Evolutionary conservation across 345 rosid genomes (phyloP).

Genomic region (Populus ilicifolia): DNA sequence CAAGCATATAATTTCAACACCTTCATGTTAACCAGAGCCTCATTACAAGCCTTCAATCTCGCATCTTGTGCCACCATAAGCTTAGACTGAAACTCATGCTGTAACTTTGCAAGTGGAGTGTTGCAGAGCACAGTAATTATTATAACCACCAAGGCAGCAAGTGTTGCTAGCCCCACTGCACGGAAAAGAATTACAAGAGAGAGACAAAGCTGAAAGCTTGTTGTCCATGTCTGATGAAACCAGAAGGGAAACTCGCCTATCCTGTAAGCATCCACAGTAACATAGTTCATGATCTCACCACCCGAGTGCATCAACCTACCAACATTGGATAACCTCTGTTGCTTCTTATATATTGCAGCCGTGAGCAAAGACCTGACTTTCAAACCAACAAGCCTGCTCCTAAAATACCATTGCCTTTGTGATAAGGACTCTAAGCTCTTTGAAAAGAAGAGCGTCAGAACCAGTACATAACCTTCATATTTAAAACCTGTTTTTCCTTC

Average conservation of each 20-base stretch:
- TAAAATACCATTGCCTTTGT: slow-evolving; percentile 89
- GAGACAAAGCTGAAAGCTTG: slow-evolving; percentile 74
- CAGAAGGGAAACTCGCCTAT: slow-evolving; percentile 93
- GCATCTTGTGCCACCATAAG: slow-evolving; percentile 84
- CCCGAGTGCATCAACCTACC: slow-evolving; percentile 76
- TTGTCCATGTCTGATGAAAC: slow-evolving; percentile 95
- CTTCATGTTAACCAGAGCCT: slow-evolving; percentile 89
- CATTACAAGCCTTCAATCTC: slow-evolving; percentile 69
- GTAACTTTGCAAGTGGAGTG: slow-evolving; percentile 89
- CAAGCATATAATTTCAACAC: slow-evolving; percentile 89
- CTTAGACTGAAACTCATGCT: slow-evolving; percentile 68
- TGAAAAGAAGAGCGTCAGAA: slow-evolving; percentile 50
- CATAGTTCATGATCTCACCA: slow-evolving; percentile 88
- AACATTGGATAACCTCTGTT: slow-evolving; percentile 67
- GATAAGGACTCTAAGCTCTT: slow-evolving; percentile 76
- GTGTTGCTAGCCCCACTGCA: slow-evolving; percentile 80
- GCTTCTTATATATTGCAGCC: slow-evolving; percentile 81
- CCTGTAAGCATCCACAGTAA: slow-evolving; percentile 86
- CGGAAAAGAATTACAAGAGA: slow-evolving; percentile 69
- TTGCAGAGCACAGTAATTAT: slow-evolving; percentile 73
- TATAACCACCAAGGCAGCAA: slow-evolving; percentile 74
- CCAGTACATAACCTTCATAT: slow-evolving; percentile 72
- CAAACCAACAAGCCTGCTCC: slow-evolving; percentile 74
- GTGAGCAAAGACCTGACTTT: slow-evolving; percentile 73
- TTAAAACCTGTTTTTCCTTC: slow-evolving; percentile 63